These are phyloP conservation scores for Talaromyces wortmannii DNA, from an alignment of 495 filamentous ascomycete genomes.

Conservation along the genomic window DNA sequence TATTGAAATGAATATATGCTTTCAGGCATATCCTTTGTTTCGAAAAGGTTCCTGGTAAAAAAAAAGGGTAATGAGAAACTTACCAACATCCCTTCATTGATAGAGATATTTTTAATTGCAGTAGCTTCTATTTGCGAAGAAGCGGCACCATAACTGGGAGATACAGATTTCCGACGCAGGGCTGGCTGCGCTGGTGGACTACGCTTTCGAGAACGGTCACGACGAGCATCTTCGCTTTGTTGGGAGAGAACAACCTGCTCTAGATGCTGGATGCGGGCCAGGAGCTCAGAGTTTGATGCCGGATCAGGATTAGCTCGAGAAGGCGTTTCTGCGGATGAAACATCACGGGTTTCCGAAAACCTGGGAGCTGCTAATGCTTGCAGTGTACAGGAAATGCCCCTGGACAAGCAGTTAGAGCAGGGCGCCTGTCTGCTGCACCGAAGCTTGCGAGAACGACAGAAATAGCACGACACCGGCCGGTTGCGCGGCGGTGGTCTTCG, in stretches of 20 bases:
- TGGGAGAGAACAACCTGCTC: constrained; percentile 17
- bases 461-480: constrained; percentile 28
- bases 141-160: neutral
- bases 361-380: neutral
- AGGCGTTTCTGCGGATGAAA: no score
- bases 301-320: neutral
- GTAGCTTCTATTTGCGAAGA: neutral
- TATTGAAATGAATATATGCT: neutral
- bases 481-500: constrained; percentile 7
- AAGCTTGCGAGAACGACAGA: constrained; percentile 40
- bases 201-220: neutral
- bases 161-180: neutral
- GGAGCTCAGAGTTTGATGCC: constrained; percentile 9
- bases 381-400: constrained; percentile 24
- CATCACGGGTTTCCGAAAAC: no score
- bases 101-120: neutral
- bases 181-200: neutral
- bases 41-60: neutral
- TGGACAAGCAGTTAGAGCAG: constrained; percentile 33
- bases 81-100: constrained; percentile 3
- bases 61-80: neutral
- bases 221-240: neutral
- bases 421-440: constrained; percentile 34
- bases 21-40: neutral
- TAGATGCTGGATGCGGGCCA: constrained; percentile 12